Percentiles rank a stretch among this genome's conserved stretches.
Conservation (phyloP, 305 asterid genomes). For the Petunia hybrid region DNA sequence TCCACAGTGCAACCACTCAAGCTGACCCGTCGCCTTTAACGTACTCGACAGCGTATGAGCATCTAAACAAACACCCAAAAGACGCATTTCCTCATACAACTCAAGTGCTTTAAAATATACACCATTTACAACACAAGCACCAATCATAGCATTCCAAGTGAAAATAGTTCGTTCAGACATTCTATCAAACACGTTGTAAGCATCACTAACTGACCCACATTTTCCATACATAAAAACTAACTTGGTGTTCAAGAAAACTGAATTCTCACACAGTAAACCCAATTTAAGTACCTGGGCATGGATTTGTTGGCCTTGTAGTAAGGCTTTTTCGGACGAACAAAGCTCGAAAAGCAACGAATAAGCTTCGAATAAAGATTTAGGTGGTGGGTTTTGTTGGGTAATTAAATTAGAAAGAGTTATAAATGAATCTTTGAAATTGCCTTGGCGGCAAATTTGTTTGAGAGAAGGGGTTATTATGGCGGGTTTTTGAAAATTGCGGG, state of each 20-base stretch:
- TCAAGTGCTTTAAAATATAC: constrained; percentile 54
- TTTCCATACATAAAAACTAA: constrained; percentile 71
- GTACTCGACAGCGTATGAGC: constrained; percentile 63
- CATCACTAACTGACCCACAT: constrained; percentile 60
- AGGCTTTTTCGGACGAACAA: constrained; percentile 51
- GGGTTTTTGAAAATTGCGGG: constrained; percentile 34
- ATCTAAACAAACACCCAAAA: constrained; percentile 52
- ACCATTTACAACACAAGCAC: constrained; percentile 63
- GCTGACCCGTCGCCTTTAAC: constrained; percentile 67
- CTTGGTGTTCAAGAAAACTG: constrained; percentile 67
- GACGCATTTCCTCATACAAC: constrained; percentile 60
- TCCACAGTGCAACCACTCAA: constrained; percentile 50
- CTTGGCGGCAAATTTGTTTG: constrained; percentile 28
- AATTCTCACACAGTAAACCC: constrained; percentile 41
- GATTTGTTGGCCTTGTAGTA: constrained; percentile 60
- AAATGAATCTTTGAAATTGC: constrained; percentile 46
- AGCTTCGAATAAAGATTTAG: constrained; percentile 54
- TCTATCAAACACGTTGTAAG: constrained; percentile 68
- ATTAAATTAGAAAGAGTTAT: constrained; percentile 40
- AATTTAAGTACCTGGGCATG: constrained; percentile 64
- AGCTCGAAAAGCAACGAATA: constrained; percentile 63
- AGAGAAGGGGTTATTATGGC: constrained; percentile 34
- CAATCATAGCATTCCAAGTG: constrained; percentile 84
- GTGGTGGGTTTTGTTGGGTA: constrained; percentile 33
- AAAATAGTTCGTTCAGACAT: constrained; percentile 67